Percentiles rank a stretch among this genome's conserved stretches.
Evolutionary conservation across 1,284 basidiomycete genomes (phyloP).

Genomic region (Rhodotorula sp.): DNA sequence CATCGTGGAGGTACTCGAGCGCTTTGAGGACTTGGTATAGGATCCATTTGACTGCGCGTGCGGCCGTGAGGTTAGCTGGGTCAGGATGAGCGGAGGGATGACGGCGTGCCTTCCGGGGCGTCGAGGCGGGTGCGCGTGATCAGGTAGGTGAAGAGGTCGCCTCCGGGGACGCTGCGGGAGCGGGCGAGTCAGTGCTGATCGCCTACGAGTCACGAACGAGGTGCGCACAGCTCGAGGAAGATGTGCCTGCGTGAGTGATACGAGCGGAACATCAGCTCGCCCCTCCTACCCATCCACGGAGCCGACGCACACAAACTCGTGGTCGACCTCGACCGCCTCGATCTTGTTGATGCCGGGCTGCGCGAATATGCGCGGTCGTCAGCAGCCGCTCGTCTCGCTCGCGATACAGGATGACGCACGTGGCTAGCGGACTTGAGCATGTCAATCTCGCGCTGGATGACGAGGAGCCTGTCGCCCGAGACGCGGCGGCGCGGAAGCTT

Average conservation of each 20-base stretch:
- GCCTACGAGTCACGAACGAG: fast-evolving
- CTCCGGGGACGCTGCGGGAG: conserved; percentile 58
- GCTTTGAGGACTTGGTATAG: conserved; percentile 74
- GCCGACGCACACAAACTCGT: conserved; percentile 49
- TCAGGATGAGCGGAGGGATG: neutral
- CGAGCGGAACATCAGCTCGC: neutral
- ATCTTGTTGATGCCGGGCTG: conserved; percentile 79
- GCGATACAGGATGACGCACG: conserved; percentile 51
- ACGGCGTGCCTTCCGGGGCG: conserved; percentile 60
- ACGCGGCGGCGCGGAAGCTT: conserved; percentile 62
- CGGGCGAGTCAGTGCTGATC: neutral
- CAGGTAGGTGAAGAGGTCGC: conserved; percentile 75
- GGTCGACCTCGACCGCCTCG: conserved; percentile 63
- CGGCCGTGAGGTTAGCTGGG: no score
- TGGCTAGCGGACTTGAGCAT: conserved; percentile 68
- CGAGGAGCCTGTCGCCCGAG: conserved; percentile 54
- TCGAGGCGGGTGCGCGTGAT: conserved; percentile 57
- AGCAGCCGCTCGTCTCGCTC: neutral
- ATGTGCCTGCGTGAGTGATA: conserved; percentile 56
- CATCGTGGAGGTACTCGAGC: conserved; percentile 67
- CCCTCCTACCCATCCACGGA: no score
- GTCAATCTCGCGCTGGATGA: conserved; percentile 70
- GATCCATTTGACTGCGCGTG: conserved; percentile 63
- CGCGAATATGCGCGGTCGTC: no score
- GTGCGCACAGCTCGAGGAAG: conserved; percentile 61